phyloP scores from a whole-genome alignment of 495 filamentous ascomycete species.

The Lepraria neglecta region DNA sequence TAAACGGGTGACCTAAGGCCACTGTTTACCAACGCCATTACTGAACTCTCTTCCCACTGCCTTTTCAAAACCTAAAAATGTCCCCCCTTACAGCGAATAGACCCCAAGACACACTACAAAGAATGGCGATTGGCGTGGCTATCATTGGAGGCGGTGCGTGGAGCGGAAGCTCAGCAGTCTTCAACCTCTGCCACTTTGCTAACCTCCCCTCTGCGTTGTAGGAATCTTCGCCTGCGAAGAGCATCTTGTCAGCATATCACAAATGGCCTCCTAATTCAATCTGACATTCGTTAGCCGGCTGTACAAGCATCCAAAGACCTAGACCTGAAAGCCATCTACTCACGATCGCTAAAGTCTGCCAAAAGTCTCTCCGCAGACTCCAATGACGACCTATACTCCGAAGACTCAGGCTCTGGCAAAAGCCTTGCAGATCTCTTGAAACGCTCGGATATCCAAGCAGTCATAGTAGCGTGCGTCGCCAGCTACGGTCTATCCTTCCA shows the following conservation, averaged over 20 bases:
- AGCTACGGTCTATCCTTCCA: constrained; percentile 32
- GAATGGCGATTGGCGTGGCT: constrained; percentile 25
- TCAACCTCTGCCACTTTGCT: not conserved
- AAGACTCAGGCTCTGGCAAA: constrained; percentile 18
- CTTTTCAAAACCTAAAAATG: not conserved
- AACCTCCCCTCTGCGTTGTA: constrained; percentile 1
- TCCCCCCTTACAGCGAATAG: not conserved
- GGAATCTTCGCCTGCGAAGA: constrained; percentile 43
- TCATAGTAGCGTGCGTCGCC: constrained; percentile 34
- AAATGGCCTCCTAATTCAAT: not conserved
- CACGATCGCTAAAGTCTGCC: constrained; percentile 23
- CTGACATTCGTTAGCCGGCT: constrained; percentile 18
- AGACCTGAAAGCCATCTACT: constrained; percentile 30
- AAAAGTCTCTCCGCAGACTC: constrained; percentile 2
- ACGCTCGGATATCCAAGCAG: constrained; percentile 27
- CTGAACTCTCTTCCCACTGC: not conserved
- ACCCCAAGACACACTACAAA: not conserved
- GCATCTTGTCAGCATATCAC: constrained; percentile 34
- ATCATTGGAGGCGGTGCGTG: constrained; percentile 22
- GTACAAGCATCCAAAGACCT: constrained; percentile 19
- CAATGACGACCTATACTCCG: constrained; percentile 26
- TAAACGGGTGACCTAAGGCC: not conserved
- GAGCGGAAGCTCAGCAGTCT: constrained; percentile 2
- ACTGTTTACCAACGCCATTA: not conserved
- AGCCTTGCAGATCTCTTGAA: constrained; percentile 24